Evolutionary conservation across 352 stramenopile species (phyloP).

Genomic region (Aphanomyces stellatus): DNA sequence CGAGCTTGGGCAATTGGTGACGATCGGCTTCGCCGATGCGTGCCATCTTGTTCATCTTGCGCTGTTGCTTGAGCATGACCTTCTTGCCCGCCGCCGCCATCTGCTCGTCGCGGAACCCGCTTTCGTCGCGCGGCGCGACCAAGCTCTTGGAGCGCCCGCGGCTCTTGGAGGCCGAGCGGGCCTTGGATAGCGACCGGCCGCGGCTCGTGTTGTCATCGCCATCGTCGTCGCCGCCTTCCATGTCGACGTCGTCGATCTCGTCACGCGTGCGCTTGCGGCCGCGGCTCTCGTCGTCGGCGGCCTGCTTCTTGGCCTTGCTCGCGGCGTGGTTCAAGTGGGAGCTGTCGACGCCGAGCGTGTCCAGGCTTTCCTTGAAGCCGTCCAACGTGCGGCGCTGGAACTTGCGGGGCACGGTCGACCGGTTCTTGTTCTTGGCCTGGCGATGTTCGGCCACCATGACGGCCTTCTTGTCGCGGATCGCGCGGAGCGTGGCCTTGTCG

Average conservation of each 20-base stretch:
- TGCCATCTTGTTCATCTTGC: conserved; percentile 72
- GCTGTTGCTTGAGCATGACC: conserved; percentile 49
- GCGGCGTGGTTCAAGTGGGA: conserved; percentile 86
- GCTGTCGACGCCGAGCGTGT: conserved; percentile 86
- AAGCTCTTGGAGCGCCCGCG: conserved; percentile 74
- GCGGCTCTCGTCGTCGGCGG: conserved; percentile 55
- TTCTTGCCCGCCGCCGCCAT: conserved; percentile 36
- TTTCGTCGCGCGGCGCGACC: conserved; percentile 59
- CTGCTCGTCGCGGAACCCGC: conserved; percentile 51
- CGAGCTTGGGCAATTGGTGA: conserved; percentile 69
- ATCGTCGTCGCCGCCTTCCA: conserved; percentile 44
- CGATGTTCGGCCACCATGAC: conserved; percentile 77
- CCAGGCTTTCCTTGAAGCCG: conserved; percentile 87
- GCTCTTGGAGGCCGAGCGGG: conserved; percentile 21
- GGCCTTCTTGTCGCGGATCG: conserved; percentile 78
- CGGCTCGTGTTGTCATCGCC: conserved; percentile 42
- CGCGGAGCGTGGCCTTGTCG: conserved; percentile 86
- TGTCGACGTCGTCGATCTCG: conserved; percentile 72
- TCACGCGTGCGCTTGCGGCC: conserved; percentile 79
- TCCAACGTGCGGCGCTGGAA: conserved; percentile 59
- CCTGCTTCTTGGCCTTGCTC: conserved; percentile 56
- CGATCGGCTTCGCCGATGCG: conserved; percentile 74
- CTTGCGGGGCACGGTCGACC: conserved; percentile 82
- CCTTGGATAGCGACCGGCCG: conserved; percentile 65
- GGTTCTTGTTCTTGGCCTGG: conserved; percentile 95